Percentiles rank a stretch among this genome's conserved stretches.
Evolutionary conservation across 1,139 yeast genomes (phyloP).

Genomic region (Zygoascus hellenicus): DNA sequence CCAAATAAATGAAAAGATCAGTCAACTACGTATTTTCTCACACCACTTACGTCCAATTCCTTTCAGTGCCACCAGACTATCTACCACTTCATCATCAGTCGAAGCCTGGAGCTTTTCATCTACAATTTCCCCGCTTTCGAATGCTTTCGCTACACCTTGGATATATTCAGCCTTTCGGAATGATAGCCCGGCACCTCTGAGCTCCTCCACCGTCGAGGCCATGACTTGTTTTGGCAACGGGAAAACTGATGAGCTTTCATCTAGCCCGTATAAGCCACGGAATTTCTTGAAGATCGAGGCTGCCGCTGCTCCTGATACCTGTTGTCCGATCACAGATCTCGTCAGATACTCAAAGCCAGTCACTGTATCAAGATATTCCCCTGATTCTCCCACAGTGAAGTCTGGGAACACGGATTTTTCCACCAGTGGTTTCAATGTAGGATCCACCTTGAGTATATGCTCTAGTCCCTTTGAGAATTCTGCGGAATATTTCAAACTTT

Average conservation of each 20-base stretch:
- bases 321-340: conserved; percentile 63
- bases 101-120: conserved; percentile 37
- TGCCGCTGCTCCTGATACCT: conserved; percentile 83
- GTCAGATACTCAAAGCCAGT: conserved; percentile 39
- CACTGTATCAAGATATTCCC: conserved; percentile 5
- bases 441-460: conserved; percentile 35
- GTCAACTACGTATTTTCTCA: neutral
- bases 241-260: conserved; percentile 21
- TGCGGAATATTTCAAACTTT: conserved; percentile 18
- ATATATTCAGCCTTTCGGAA: conserved; percentile 61
- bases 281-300: conserved; percentile 52
- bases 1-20: neutral
- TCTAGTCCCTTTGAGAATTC: conserved; percentile 35
- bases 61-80: conserved; percentile 54
- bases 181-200: conserved; percentile 68
- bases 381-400: conserved; percentile 19
- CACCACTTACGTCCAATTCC: conserved; percentile 59
- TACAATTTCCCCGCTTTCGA: conserved; percentile 41
- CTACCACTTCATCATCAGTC: conserved; percentile 46
- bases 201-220: conserved; percentile 39
- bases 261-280: conserved; percentile 19
- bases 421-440: conserved; percentile 27
- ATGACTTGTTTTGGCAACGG: conserved; percentile 53
- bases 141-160: conserved; percentile 54
- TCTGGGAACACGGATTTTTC: conserved; percentile 26